phyloP scores from a whole-genome alignment of 768 basidiomycete genomes.

The Serendipita vermifera region DNA sequence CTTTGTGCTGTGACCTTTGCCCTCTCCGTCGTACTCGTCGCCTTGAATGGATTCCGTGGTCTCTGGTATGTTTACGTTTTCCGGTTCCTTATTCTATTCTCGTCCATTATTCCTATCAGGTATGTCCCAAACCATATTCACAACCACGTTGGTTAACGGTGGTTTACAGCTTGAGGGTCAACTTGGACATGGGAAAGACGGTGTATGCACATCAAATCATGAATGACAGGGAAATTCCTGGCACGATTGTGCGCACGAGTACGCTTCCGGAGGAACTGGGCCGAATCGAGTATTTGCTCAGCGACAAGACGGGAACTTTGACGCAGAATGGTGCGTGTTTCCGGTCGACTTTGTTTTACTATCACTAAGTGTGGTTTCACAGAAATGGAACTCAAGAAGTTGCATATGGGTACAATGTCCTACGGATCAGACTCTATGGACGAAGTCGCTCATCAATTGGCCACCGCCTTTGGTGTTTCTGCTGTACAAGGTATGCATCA shows the following conservation, averaged over 20 bases:
- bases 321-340: conserved; percentile 77
- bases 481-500: conserved; percentile 38
- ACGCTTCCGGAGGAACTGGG: conserved; percentile 95
- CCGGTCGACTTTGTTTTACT: background rate
- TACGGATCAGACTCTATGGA: conserved; percentile 99
- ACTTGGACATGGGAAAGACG: conserved; percentile 99
- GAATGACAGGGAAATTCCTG: conserved; percentile 83
- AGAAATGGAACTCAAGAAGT: conserved; percentile 99
- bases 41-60: conserved; percentile 90
- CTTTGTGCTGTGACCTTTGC: conserved; percentile 89
- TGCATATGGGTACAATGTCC: conserved; percentile 98
- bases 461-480: conserved; percentile 62
- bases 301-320: conserved; percentile 95
- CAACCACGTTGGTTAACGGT: background rate
- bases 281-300: conserved; percentile 86
- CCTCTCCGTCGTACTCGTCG: conserved; percentile 82
- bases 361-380: conserved; percentile 9
- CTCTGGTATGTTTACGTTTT: conserved; percentile 94
- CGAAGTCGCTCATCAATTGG: conserved; percentile 87
- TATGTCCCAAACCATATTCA: conserved; percentile 25
- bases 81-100: conserved; percentile 94
- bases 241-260: conserved; percentile 93
- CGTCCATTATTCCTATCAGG: conserved; percentile 99
- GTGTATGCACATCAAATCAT: conserved; percentile 94
- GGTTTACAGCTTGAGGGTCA: conserved; percentile 73